Conservation (phyloP, 257 asterid genomes). For the Solanum etuberosum region DNA sequence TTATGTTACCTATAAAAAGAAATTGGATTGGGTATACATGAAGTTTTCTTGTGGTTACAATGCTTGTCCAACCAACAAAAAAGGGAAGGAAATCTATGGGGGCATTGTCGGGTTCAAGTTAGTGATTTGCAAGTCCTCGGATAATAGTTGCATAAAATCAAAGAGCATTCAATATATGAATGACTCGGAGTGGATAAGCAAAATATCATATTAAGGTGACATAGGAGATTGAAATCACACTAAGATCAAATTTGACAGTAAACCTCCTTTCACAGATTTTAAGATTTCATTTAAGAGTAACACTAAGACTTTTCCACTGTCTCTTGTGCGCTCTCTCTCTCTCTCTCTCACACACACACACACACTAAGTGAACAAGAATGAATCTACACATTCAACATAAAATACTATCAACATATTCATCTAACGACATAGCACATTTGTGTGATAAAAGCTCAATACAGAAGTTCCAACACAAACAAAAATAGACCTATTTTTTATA, state of each 20-base stretch:
- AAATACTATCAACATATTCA: background rate
- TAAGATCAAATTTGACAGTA: background rate
- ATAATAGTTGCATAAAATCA: background rate
- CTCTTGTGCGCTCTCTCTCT: background rate
- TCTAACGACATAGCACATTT: background rate
- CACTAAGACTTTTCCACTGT: background rate
- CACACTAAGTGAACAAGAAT: background rate
- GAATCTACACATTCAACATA: background rate
- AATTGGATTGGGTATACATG: background rate
- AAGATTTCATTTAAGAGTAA: background rate
- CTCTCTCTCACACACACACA: background rate
- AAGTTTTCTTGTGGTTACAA: background rate
- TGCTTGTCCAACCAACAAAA: background rate
- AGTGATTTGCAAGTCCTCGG: background rate
- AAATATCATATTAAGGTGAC: background rate
- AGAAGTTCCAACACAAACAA: background rate
- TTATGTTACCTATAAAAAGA: background rate
- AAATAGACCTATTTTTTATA: background rate
- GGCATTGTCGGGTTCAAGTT: background rate
- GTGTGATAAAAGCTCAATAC: background rate
- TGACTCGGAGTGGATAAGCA: background rate
- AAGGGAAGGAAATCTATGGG: background rate
- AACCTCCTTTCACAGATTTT: background rate
- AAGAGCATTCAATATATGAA: background rate
- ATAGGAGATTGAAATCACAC: background rate